phyloP scores from a whole-genome alignment of 73 alveolate genomes.

The Paramecium biaurelia region DNA sequence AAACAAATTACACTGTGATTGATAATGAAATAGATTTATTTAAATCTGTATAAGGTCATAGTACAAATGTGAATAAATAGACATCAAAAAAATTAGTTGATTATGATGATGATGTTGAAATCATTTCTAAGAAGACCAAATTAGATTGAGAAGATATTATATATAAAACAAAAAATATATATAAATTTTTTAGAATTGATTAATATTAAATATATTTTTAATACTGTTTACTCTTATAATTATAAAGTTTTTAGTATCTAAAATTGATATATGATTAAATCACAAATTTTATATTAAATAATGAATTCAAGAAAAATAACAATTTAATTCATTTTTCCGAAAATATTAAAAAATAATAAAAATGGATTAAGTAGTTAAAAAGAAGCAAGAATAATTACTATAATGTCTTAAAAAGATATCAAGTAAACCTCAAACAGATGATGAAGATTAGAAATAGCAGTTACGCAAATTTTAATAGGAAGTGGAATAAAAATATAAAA shows the following conservation, averaged over 20 bases:
- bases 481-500: background rate
- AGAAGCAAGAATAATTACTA: slow-evolving; percentile 14
- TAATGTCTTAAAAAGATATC: background rate
- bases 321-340: background rate
- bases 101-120: background rate
- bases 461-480: background rate
- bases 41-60: background rate
- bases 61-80: background rate
- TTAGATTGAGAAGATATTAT: background rate
- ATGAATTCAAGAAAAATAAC: background rate
- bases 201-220: no score
- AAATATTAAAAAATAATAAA: background rate
- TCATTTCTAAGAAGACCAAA: background rate
- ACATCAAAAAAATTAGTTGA: background rate
- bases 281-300: background rate
- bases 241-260: background rate
- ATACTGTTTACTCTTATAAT: no score
- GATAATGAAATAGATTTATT: background rate
- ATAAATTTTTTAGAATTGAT: background rate
- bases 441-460: background rate
- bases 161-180: background rate
- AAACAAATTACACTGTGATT: background rate
- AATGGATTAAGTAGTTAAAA: slow-evolving; percentile 33
- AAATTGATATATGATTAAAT: background rate
- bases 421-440: background rate